A percentile compares a stretch with the other conserved stretches of the same genome.
Conservation (phyloP, 2,329 filamentous ascomycete genomes). For the Ophiostoma ulmi region DNA sequence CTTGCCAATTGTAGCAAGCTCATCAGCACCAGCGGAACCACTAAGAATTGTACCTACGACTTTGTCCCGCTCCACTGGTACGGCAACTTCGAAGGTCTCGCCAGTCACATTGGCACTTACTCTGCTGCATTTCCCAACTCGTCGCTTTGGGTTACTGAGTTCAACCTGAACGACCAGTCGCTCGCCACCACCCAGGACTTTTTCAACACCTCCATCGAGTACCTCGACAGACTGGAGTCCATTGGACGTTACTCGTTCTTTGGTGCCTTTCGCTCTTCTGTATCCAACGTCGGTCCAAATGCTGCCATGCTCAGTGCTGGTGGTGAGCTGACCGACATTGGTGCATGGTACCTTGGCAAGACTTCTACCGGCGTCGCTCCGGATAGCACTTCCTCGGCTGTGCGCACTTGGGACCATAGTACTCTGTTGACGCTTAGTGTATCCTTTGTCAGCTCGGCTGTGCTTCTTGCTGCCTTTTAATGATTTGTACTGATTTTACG, state of each 20-base stretch:
- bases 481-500: neutral
- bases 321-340: constrained; percentile 69
- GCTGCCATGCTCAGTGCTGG: constrained; percentile 63
- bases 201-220: constrained; percentile 61
- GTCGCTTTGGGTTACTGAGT: constrained; percentile 75
- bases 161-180: constrained; percentile 55
- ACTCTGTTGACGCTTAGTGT: neutral
- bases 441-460: neutral
- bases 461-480: constrained; percentile 1
- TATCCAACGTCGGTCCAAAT: constrained; percentile 70
- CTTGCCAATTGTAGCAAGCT: constrained; percentile 58
- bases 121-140: constrained; percentile 52
- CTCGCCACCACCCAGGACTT: constrained; percentile 57
- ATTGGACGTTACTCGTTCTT: constrained; percentile 70
- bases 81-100: constrained; percentile 63
- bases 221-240: constrained; percentile 59
- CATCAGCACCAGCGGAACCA: constrained; percentile 39
- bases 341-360: constrained; percentile 68
- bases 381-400: constrained; percentile 17
- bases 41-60: constrained; percentile 55
- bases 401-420: neutral
- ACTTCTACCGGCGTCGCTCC: constrained; percentile 43
- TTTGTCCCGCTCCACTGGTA: constrained; percentile 64
- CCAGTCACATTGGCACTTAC: constrained; percentile 60
- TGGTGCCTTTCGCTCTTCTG: constrained; percentile 63